Evolutionary conservation across 768 basidiomycete species (phyloP).

Genomic region (Mycena epipterygia): DNA sequence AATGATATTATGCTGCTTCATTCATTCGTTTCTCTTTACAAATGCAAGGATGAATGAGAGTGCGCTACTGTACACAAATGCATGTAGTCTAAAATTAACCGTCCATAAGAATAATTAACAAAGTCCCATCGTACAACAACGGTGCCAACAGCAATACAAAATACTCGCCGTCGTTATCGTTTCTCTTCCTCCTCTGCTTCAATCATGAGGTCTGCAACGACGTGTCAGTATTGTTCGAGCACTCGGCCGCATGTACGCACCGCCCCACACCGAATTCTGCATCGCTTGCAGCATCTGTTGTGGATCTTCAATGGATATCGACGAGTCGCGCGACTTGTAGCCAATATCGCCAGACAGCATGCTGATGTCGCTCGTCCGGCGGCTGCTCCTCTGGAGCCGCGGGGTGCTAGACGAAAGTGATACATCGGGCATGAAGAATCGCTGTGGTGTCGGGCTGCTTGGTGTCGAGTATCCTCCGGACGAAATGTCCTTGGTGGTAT

Average conservation of each 20-base stretch:
- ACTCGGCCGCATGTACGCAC: background rate
- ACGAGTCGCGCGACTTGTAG: conserved; percentile 56
- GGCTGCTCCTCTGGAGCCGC: conserved; percentile 67
- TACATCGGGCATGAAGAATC: conserved; percentile 58
- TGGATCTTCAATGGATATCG: conserved; percentile 33
- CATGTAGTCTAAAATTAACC: conserved; percentile 35
- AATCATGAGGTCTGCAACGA: conserved; percentile 30
- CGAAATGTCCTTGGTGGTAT: conserved; percentile 69
- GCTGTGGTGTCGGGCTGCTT: conserved; percentile 55
- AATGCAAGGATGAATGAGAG: conserved; percentile 14
- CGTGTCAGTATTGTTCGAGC: background rate
- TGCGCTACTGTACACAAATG: conserved; percentile 29
- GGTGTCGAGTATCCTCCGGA: conserved; percentile 53
- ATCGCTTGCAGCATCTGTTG: conserved; percentile 35
- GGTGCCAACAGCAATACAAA: background rate
- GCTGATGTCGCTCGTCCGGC: conserved; percentile 71
- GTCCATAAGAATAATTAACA: conserved; percentile 18
- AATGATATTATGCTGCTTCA: conserved; percentile 1
- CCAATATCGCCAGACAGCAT: conserved; percentile 66
- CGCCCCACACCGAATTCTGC: conserved; percentile 35
- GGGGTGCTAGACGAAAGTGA: conserved; percentile 62
- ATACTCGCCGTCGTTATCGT: conserved; percentile 3
- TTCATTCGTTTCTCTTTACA: background rate
- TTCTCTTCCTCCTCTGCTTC: conserved; percentile 38
- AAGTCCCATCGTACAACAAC: conserved; percentile 21